Conservation (phyloP, 208 protist species). For the Angomonas desouzai region DNA sequence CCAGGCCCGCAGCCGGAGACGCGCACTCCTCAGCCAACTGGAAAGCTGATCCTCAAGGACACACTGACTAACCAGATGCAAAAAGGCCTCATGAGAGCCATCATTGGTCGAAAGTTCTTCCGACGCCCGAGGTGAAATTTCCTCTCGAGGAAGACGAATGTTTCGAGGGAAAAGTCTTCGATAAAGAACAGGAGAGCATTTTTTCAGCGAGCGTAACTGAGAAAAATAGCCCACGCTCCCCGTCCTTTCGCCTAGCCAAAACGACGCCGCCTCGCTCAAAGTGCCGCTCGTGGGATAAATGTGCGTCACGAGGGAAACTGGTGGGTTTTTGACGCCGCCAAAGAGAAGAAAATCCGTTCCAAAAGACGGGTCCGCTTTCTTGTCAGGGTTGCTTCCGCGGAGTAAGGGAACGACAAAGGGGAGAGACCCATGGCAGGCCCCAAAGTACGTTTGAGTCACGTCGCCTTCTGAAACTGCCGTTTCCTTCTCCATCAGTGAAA, state of each 20-base stretch:
- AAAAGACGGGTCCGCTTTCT: background rate
- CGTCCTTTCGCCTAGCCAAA: conserved; percentile 26
- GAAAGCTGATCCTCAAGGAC: conserved; percentile 48
- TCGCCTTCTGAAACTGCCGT: background rate
- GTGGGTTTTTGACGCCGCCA: conserved; percentile 50
- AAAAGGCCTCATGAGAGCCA: conserved; percentile 7
- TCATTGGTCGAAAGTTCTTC: background rate
- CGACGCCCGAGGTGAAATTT: background rate
- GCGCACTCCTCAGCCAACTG: conserved; percentile 44
- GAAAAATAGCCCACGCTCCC: background rate
- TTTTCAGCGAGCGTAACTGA: background rate
- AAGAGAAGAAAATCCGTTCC: conserved; percentile 16
- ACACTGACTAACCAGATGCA: conserved; percentile 22
- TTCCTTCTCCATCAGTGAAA: conserved; percentile 19
- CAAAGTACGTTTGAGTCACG: conserved; percentile 22
- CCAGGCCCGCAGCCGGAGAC: conserved; percentile 30
- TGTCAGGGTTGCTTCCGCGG: background rate
- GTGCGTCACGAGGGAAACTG: conserved; percentile 39
- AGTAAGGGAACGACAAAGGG: conserved; percentile 21
- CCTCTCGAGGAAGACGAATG: background rate
- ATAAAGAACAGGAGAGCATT: background rate
- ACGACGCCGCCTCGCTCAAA: conserved; percentile 33
- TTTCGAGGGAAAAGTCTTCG: conserved; percentile 1
- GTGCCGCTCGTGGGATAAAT: conserved; percentile 28
- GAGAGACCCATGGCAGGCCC: conserved; percentile 57